Evolutionary conservation across 2,329 filamentous ascomycete species (phyloP), one percentile per base, ranked within the genome.

Genomic region (Akanthomyces lecanii): DNA sequence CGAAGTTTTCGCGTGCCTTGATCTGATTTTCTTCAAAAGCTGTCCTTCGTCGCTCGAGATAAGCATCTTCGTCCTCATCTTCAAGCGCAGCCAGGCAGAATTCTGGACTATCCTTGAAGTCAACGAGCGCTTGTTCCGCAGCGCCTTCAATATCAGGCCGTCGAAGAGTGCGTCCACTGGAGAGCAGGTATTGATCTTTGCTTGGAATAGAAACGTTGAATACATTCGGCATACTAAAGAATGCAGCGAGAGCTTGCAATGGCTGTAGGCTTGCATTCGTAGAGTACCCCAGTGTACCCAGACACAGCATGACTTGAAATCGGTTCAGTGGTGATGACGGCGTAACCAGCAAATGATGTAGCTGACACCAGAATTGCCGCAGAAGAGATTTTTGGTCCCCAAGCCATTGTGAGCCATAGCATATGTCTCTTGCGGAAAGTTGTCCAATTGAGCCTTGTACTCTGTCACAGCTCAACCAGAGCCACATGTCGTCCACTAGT

Each of bases 231-330:
- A 21, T n/a, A 8, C 18, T 48, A 14, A 30, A 48, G 6, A 62
- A 48, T 6, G 51, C 42, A 11, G 51, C 59, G 23, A 62, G 30
- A 23, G n/a, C 23, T 14, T 62, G 59, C 14, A 62, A 3, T 6
- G 11, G 4, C 16, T 40, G 51, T 2, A 62, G 21, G 11, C 16
- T 8, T 30, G 28, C 30, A 12, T n/a, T 38, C 28, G n/a, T 21
- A 14, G 51, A 53, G 25, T 16, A 50, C 5, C 3, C 59, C 42
- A 55, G 48, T 21, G 59, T 55, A 14, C 40, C 40, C 23, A 62
- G 59, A 18, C 42, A 55, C 28, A 62, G 12, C 51, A 62, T 48
- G 1, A 50, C 28, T 45, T 62, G 59, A 21, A 62, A 62, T 23
- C 42, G 51, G 33, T 62, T 62, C 10, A 48, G 14, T 7, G 5